Evolutionary conservation across 257 asterid species (phyloP).

Genomic region (Salvia rosmarinus): DNA sequence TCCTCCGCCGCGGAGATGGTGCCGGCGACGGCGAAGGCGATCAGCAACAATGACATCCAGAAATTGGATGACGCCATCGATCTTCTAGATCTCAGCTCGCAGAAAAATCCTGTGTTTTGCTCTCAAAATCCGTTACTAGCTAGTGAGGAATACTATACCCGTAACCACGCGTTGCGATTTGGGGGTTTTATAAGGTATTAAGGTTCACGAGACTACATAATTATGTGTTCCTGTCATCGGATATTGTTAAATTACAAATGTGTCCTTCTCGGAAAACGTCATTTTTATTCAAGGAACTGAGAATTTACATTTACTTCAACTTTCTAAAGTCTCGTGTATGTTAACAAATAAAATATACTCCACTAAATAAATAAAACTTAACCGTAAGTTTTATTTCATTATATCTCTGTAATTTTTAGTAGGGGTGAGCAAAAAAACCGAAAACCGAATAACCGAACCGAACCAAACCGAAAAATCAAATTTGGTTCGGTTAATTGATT

Average conservation of each 20-base stretch:
- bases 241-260: neutral
- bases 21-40: conserved; percentile 32
- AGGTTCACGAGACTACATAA: conserved; percentile 30
- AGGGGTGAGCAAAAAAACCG: too few species aligned
- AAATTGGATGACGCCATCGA: conserved; percentile 45
- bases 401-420: too few species aligned
- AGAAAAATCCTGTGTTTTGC: neutral
- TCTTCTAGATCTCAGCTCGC: conserved; percentile 40
- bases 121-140: neutral
- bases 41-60: conserved; percentile 35
- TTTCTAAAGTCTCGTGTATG: too few species aligned
- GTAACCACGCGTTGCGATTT: neutral
- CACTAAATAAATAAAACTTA: too few species aligned
- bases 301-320: too few species aligned
- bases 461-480: too few species aligned
- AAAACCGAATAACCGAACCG: too few species aligned
- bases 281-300: too few species aligned
- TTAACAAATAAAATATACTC: too few species aligned
- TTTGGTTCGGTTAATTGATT: too few species aligned
- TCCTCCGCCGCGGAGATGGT: conserved; percentile 44
- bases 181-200: conserved; percentile 37
- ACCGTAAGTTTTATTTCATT: neutral
- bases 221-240: neutral
- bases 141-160: neutral
- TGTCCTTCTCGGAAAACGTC: too few species aligned